Conservation (phyloP, 495 filamentous ascomycete species). For the Niebla homalea region DNA sequence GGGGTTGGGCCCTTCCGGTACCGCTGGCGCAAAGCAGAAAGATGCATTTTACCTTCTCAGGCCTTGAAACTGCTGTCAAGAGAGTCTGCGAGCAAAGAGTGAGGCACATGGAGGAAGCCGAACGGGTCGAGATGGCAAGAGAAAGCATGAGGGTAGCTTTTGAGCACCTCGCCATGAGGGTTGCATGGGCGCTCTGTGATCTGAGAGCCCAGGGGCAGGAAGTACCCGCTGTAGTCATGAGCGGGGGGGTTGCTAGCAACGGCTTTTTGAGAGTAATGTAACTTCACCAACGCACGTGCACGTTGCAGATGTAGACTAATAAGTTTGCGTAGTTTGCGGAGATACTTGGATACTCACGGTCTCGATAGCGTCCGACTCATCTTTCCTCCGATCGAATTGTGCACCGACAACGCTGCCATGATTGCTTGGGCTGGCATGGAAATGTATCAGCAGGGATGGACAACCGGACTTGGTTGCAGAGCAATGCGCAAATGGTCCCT, state of each 20-base stretch:
- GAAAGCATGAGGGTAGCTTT: constrained; percentile 69
- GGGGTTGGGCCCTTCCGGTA: constrained; percentile 44
- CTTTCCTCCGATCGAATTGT: constrained; percentile 61
- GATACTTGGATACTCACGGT: constrained; percentile 49
- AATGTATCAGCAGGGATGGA: constrained; percentile 75
- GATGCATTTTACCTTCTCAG: constrained; percentile 52
- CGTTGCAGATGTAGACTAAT: background rate
- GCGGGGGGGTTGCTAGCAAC: constrained; percentile 84
- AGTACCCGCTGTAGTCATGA: constrained; percentile 58
- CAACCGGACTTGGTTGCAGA: constrained; percentile 41
- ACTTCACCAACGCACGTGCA: background rate
- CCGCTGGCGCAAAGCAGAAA: constrained; percentile 38
- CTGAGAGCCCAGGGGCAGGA: constrained; percentile 17
- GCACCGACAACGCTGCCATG: constrained; percentile 98
- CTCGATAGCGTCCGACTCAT: constrained; percentile 47
- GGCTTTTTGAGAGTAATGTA: constrained; percentile 53
- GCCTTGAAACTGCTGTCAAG: constrained; percentile 41
- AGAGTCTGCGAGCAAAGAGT: constrained; percentile 28
- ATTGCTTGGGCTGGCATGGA: constrained; percentile 89
- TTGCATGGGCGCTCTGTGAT: constrained; percentile 49
- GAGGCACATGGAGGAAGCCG: constrained; percentile 20
- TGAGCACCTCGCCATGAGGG: constrained; percentile 67
- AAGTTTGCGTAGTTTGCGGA: constrained; percentile 27
- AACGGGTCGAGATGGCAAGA: constrained; percentile 51
- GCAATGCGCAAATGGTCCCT: constrained; percentile 67